Evolutionary conservation across 257 asterid genomes (phyloP).

Genomic region (Scutellaria barbata): DNA sequence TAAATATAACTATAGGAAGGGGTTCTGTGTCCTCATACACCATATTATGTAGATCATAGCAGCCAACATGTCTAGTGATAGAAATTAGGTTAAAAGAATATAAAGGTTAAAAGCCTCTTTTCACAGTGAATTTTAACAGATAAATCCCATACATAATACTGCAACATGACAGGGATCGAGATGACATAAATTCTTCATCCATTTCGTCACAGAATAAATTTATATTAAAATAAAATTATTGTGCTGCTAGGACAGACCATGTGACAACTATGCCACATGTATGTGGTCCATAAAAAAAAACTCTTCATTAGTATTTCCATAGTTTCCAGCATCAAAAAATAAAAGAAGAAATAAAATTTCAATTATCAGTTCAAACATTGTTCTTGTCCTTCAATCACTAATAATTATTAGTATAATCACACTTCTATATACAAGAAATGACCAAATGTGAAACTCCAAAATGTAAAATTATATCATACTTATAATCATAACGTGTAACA

Average conservation of each 20-base stretch:
- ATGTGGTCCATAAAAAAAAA: too few species aligned
- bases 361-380: neutral
- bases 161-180: neutral
- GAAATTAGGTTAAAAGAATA: too few species aligned
- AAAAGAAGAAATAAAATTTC: neutral
- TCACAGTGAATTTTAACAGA: too few species aligned
- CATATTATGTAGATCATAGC: neutral
- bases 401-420: neutral
- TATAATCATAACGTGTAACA: too few species aligned
- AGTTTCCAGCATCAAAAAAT: neutral
- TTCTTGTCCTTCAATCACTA: slow-evolving; percentile 2
- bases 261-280: slow-evolving; percentile 21
- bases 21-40: neutral
- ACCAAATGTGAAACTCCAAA: slow-evolving; percentile 33
- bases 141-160: too few species aligned
- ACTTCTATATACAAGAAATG: slow-evolving; percentile 17
- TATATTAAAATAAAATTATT: neutral
- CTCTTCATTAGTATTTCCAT: too few species aligned
- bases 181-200: slow-evolving; percentile 20
- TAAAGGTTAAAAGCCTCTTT: too few species aligned
- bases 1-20: neutral
- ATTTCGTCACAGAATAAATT: neutral
- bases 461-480: neutral
- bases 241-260: slow-evolving; percentile 22
- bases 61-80: too few species aligned